phyloP scores from a whole-genome alignment of 306 rosid genomes.

The Senna siamea region DNA sequence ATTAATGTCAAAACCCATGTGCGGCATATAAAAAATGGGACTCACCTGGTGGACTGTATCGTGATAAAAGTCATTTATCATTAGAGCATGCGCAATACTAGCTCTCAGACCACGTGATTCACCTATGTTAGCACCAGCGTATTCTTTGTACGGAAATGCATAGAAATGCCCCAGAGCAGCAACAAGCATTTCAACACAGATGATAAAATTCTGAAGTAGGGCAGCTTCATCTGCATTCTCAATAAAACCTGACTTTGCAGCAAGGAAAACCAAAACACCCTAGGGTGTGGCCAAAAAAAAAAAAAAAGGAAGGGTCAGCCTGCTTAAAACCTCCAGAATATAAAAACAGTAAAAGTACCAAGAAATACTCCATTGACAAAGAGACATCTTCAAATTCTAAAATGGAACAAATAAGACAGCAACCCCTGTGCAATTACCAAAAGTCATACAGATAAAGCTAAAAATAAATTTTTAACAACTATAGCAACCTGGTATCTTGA shows the following conservation, averaged over 20 bases:
- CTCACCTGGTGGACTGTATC: constrained; percentile 93
- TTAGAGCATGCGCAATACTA: constrained; percentile 84
- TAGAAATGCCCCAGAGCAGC: constrained; percentile 87
- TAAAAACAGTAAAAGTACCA: constrained; percentile 1
- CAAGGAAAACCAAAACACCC: constrained; percentile 91
- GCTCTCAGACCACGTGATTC: constrained; percentile 67
- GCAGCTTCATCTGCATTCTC: constrained; percentile 86
- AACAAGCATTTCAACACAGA: constrained; percentile 89
- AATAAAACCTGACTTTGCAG: constrained; percentile 76
- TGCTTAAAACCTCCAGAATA: constrained; percentile 10
- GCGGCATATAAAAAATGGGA: constrained; percentile 16
- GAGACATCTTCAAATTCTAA: constrained; percentile 10
- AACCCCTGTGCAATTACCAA: not conserved
- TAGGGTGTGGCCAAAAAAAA: constrained; percentile 44
- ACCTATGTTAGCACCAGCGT: constrained; percentile 89
- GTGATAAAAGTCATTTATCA: constrained; percentile 82
- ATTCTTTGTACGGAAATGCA: constrained; percentile 96
- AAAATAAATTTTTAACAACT: not conserved
- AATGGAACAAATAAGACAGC: constrained; percentile 6
- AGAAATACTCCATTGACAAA: constrained; percentile 22
- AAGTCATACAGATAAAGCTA: constrained; percentile 18
- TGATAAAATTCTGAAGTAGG: constrained; percentile 69
- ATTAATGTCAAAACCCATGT: not conserved
- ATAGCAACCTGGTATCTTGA: constrained; percentile 9
- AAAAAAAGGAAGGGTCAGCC: constrained; percentile 29